Evolutionary conservation across 2,329 filamentous ascomycete genomes (phyloP).

Genomic region (Fusarium brachygibbosum): DNA sequence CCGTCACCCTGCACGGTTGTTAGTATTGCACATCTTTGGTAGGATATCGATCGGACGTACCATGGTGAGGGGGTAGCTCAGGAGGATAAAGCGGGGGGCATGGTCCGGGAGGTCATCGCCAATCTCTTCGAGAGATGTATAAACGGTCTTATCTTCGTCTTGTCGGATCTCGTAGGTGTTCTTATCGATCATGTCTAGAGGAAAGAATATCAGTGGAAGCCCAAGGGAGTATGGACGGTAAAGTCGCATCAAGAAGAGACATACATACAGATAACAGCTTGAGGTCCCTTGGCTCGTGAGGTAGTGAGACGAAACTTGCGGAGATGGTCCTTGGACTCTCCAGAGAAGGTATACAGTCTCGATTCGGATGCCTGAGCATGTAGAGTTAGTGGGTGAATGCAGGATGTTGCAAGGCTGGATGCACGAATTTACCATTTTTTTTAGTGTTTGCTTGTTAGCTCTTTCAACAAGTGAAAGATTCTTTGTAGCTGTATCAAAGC

Average conservation of each 20-base stretch:
- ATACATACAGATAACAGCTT: slow-evolving; percentile 92
- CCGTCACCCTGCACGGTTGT: slow-evolving; percentile 75
- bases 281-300: slow-evolving; percentile 85
- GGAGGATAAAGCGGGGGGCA: slow-evolving; percentile 86
- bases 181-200: slow-evolving; percentile 88
- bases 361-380: slow-evolving; percentile 75
- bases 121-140: slow-evolving; percentile 83
- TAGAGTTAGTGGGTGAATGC: slow-evolving; percentile 29
- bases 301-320: slow-evolving; percentile 95
- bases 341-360: slow-evolving; percentile 91
- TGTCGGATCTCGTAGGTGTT: slow-evolving; percentile 90
- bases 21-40: slow-evolving; percentile 21
- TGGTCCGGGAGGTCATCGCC: slow-evolving; percentile 93
- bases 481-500: slow-evolving; percentile 21
- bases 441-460: neutral
- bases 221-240: neutral
- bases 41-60: slow-evolving; percentile 62
- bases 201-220: slow-evolving; percentile 29
- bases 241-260: slow-evolving; percentile 45
- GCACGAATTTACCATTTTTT: slow-evolving; percentile 36
- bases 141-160: slow-evolving; percentile 80
- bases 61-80: slow-evolving; percentile 91
- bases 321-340: slow-evolving; percentile 88
- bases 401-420: neutral
- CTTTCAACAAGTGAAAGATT: neutral